phyloP scores from a whole-genome alignment of 1,139 yeast genomes.

The Saccharomycopsis phalli region DNA sequence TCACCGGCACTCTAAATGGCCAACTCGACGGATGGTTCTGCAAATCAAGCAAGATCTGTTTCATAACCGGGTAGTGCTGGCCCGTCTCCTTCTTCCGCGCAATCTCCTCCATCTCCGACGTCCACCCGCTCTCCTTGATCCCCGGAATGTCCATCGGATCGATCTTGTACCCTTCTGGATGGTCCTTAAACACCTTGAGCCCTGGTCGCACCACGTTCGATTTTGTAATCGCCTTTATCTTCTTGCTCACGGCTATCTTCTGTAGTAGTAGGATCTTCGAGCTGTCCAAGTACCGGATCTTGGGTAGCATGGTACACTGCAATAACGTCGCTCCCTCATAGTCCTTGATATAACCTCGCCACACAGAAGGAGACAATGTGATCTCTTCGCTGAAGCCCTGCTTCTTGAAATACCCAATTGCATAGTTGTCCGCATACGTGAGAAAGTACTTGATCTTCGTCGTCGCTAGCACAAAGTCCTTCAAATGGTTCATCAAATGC shows the following conservation, averaged over 20 bases:
- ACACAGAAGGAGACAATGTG: constrained; percentile 68
- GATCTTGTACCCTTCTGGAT: constrained; percentile 31
- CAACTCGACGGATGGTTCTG: constrained; percentile 97
- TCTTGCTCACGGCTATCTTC: constrained; percentile 82
- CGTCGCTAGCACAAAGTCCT: constrained; percentile 88
- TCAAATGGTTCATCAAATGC: constrained; percentile 93
- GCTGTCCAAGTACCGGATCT: constrained; percentile 79
- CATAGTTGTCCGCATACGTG: constrained; percentile 97
- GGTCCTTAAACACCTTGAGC: constrained; percentile 57
- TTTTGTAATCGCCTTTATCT: constrained; percentile 69
- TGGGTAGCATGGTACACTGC: constrained; percentile 94
- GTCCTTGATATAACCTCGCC: constrained; percentile 99
- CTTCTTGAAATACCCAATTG: constrained; percentile 95
- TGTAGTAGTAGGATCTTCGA: constrained; percentile 78
- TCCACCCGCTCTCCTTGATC: constrained; percentile 90
- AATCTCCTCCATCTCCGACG: constrained; percentile 93
- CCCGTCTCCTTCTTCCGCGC: constrained; percentile 94
- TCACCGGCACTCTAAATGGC: constrained; percentile 95
- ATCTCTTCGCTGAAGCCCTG: constrained; percentile 97
- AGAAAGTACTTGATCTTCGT: constrained; percentile 79
- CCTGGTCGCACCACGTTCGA: constrained; percentile 83
- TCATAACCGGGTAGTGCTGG: constrained; percentile 93
- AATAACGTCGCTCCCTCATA: constrained; percentile 97
- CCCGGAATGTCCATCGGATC: constrained; percentile 84
- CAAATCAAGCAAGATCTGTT: constrained; percentile 74